A percentile compares a stretch with the other conserved stretches of the same genome.
Conservation (phyloP, 345 rosid species). For the Acer campestre region DNA sequence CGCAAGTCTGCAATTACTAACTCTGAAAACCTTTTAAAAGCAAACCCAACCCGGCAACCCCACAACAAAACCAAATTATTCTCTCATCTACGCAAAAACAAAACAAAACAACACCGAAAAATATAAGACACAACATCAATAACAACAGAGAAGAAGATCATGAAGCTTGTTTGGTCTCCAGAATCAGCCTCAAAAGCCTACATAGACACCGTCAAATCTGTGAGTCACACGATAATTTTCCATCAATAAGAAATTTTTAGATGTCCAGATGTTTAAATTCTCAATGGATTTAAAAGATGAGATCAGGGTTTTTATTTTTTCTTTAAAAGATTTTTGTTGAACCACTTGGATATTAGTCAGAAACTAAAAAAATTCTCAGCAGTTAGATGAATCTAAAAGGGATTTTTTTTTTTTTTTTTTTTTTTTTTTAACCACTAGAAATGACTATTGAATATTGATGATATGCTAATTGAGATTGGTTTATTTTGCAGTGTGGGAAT, state of each 20-base stretch:
- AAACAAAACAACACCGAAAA: background rate
- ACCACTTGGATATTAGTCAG: no score
- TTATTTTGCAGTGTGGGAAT: slow-evolving; percentile 50
- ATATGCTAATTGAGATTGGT: background rate
- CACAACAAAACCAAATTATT: slow-evolving; percentile 15
- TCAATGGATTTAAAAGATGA: no score
- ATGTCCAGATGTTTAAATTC: no score
- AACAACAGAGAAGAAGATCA: slow-evolving; percentile 20
- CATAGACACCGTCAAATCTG: slow-evolving; percentile 64
- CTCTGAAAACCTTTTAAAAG: background rate
- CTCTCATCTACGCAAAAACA: background rate
- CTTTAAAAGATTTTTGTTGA: no score
- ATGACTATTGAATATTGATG: no score
- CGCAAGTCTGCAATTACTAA: background rate
- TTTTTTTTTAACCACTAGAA: background rate
- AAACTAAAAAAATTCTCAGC: no score
- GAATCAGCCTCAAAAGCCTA: slow-evolving; percentile 78
- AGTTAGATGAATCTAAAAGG: background rate
- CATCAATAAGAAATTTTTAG: background rate
- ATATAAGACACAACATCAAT: background rate
- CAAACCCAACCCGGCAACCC: background rate
- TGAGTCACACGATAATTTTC: slow-evolving; percentile 25
- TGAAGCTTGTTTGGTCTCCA: slow-evolving; percentile 92
- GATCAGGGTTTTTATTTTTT: no score
- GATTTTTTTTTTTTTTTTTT: no score